Evolutionary conservation across 164 flowering plant genomes (phyloP).

Genomic region (Tetracentron sinense): DNA sequence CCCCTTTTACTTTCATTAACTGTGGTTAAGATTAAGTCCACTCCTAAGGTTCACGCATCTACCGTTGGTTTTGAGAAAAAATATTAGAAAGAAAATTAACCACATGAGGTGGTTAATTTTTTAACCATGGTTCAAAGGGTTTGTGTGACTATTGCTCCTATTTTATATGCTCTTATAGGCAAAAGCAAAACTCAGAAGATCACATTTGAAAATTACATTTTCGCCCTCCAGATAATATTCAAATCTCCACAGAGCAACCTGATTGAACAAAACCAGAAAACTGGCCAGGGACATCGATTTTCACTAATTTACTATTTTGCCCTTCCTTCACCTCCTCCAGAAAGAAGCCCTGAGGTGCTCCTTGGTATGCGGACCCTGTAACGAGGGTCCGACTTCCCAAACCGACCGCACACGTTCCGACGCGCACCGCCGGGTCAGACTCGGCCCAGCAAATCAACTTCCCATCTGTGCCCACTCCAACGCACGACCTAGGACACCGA

Average conservation of each 20-base stretch:
- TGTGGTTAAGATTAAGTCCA: no score
- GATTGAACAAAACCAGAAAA: slow-evolving; percentile 53
- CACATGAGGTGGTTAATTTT: no score
- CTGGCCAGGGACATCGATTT: slow-evolving; percentile 25
- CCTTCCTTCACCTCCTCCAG: slow-evolving; percentile 21
- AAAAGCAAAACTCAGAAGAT: no score
- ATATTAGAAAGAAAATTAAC: no score
- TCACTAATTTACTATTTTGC: slow-evolving; percentile 31
- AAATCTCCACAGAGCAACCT: slow-evolving; percentile 51
- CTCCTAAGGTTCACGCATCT: no score
- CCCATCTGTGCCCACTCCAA: slow-evolving; percentile 42
- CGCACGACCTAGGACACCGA: slow-evolving; percentile 51
- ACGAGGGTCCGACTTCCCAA: slow-evolving; percentile 25
- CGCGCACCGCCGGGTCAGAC: slow-evolving; percentile 26
- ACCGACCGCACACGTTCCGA: slow-evolving; percentile 32
- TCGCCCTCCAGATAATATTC: no score
- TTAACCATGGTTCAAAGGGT: no score
- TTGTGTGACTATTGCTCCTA: no score
- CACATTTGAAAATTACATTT: no score
- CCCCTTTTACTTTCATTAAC: no score
- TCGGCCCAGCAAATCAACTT: slow-evolving; percentile 36
- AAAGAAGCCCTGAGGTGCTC: slow-evolving; percentile 36
- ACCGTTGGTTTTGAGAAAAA: no score
- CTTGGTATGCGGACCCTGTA: slow-evolving; percentile 39
- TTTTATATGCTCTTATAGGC: no score